These are phyloP conservation scores for Vitis hybrid DNA, from an alignment of 177 flowering plant genomes.

Conservation along the genomic window DNA sequence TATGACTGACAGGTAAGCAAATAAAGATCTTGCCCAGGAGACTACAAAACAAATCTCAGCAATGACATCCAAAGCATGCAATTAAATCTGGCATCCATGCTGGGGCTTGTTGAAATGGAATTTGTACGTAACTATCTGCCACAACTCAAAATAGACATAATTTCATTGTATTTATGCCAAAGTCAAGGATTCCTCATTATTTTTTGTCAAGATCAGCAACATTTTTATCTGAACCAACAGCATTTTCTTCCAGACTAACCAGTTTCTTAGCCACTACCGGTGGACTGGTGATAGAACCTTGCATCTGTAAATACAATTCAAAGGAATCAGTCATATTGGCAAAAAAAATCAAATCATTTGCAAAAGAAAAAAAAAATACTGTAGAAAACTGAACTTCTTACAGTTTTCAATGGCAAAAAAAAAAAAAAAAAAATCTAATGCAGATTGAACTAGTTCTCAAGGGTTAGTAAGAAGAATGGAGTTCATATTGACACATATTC, in stretches of 20 bases:
- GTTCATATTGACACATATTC: too few species aligned
- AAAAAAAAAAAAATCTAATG: background rate
- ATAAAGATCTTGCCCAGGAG: too few species aligned
- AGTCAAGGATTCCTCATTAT: constrained; percentile 1
- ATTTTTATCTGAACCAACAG: constrained; percentile 18
- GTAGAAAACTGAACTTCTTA: background rate
- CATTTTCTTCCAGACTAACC: constrained; percentile 20
- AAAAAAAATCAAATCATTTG: background rate
- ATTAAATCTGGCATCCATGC: too few species aligned
- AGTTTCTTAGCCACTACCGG: constrained; percentile 30
- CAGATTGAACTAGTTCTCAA: background rate
- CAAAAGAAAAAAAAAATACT: background rate
- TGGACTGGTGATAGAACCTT: constrained; percentile 26
- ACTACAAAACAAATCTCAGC: too few species aligned
- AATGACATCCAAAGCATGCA: too few species aligned
- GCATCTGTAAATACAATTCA: constrained; percentile 24
- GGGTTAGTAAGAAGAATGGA: too few species aligned
- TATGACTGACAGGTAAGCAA: too few species aligned
- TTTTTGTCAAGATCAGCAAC: constrained; percentile 14
- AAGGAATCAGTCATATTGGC: background rate
- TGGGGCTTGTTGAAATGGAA: too few species aligned
- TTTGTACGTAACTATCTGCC: too few species aligned
- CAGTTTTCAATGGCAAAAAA: background rate
- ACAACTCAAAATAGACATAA: background rate
- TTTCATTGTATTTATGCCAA: constrained; percentile 1